Evolutionary conservation across 2,329 filamentous ascomycete genomes (phyloP).

Genomic region (Sclerotinia glacialis): DNA sequence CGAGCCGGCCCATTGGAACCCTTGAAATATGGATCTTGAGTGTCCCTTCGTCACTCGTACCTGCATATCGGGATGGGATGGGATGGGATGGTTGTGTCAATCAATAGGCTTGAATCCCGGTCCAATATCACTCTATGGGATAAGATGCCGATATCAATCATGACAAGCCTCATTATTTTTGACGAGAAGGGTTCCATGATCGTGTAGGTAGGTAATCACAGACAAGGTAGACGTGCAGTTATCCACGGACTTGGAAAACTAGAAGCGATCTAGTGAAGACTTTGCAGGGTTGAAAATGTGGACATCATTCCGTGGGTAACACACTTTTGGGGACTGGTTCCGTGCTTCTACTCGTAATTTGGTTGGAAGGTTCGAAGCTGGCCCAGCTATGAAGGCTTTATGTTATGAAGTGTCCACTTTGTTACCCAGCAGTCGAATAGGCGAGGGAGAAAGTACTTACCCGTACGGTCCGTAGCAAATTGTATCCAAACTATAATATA

Average conservation of each 20-base stretch:
- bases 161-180: slow-evolving; percentile 8
- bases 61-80: slow-evolving; percentile 25
- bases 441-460: background rate
- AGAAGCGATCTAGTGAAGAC: slow-evolving; percentile 1
- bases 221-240: background rate
- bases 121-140: slow-evolving; percentile 24
- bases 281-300: background rate
- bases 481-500: slow-evolving; percentile 1
- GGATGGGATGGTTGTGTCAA: slow-evolving; percentile 18
- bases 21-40: slow-evolving; percentile 2
- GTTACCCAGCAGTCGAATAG: background rate
- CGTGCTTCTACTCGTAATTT: slow-evolving; percentile 6
- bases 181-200: background rate
- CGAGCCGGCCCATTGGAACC: slow-evolving; percentile 16
- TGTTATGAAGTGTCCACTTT: background rate
- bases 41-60: slow-evolving; percentile 23
- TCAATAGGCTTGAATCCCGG: slow-evolving; percentile 1
- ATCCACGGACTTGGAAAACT: slow-evolving; percentile 5
- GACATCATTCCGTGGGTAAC: background rate
- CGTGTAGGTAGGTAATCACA: slow-evolving; percentile 7
- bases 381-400: background rate
- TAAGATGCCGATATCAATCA: slow-evolving; percentile 22
- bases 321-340: background rate
- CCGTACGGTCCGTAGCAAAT: slow-evolving; percentile 2
- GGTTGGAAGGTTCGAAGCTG: slow-evolving; percentile 3